phyloP scores from a whole-genome alignment of 2,329 filamentous ascomycete species.

The Apiospora pterosperma region DNA sequence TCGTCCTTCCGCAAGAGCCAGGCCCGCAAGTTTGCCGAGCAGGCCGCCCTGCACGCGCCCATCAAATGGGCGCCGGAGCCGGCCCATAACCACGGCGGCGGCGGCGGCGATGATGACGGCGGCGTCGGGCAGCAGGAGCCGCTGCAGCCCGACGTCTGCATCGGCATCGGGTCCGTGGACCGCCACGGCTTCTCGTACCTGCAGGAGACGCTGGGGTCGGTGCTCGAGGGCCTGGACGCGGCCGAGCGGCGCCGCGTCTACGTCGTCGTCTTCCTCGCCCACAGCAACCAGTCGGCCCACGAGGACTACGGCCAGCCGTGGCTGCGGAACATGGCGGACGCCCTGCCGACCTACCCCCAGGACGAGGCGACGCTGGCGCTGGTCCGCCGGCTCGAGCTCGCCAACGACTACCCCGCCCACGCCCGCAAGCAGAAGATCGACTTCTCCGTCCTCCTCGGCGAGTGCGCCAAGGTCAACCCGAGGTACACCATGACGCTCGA shows the following conservation, averaged over 20 bases:
- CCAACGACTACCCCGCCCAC: slow-evolving; percentile 15
- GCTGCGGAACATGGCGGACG: slow-evolving; percentile 18
- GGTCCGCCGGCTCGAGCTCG: slow-evolving; percentile 13
- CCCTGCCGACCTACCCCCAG: slow-evolving; percentile 15
- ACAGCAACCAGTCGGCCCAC: slow-evolving; percentile 16
- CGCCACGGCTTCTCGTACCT: slow-evolving; percentile 20
- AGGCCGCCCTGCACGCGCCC: slow-evolving; percentile 14
- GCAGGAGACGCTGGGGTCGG: slow-evolving; percentile 18
- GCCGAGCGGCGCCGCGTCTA: slow-evolving; percentile 16
- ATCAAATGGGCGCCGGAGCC: slow-evolving; percentile 11
- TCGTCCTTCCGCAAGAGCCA: slow-evolving; percentile 19
- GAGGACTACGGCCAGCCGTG: slow-evolving; percentile 17
- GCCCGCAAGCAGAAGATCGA: slow-evolving; percentile 19
- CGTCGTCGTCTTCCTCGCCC: slow-evolving; percentile 20
- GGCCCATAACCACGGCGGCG: not conserved
- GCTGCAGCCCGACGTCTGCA: slow-evolving; percentile 14
- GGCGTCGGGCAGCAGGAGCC: not conserved
- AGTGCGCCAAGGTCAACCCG: slow-evolving; percentile 17
- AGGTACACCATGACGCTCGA: slow-evolving; percentile 21
- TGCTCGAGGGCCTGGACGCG: slow-evolving; percentile 17
- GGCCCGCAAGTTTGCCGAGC: slow-evolving; percentile 16
- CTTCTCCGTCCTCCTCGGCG: slow-evolving; percentile 16
- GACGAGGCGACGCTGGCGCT: slow-evolving; percentile 10
- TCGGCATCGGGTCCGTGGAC: slow-evolving; percentile 18
- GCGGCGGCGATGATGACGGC: not conserved